Conservation (phyloP, 176 grass and related monocot genomes). For the Aegilops longissima region DNA sequence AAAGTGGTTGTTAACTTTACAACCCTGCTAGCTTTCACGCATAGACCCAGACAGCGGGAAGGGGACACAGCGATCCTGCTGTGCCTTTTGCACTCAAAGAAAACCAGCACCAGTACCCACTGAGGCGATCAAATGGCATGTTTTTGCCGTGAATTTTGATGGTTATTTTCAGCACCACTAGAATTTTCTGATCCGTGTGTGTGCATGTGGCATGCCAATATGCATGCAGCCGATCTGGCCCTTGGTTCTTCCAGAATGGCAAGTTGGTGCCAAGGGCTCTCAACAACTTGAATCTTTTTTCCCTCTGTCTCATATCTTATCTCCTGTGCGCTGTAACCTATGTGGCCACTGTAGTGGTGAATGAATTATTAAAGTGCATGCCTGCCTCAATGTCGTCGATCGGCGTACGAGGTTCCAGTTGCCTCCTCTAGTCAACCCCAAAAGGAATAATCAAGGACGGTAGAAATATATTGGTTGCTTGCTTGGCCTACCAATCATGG, state of each 20-base stretch:
- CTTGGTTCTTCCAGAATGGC: constrained; percentile 23
- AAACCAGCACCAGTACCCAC: neutral
- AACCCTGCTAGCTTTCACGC: neutral
- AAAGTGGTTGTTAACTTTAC: neutral
- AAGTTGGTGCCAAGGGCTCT: neutral
- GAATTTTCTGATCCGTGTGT: neutral
- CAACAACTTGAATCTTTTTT: neutral
- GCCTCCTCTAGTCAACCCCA: constrained; percentile 30
- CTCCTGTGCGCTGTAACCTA: constrained; percentile 21
- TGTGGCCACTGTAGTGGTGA: constrained; percentile 39
- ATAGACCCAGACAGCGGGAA: constrained; percentile 9
- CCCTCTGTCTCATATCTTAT: constrained; percentile 21
- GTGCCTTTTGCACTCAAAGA: neutral
- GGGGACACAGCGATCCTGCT: neutral
- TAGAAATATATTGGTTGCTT: too few relatives aligned
- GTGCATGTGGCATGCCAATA: neutral
- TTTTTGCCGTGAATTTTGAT: neutral
- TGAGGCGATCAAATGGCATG: neutral
- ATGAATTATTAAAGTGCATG: constrained; percentile 41
- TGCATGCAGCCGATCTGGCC: constrained; percentile 16
- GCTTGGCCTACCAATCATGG: constrained; percentile 33
- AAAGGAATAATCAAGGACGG: neutral
- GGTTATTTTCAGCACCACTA: neutral
- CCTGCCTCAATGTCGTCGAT: neutral
- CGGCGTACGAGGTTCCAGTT: constrained; percentile 39